A percentile compares a stretch with the other conserved stretches of the same genome.
phyloP scores from a whole-genome alignment of 208 protist species.

The Porcisia deanei region DNA sequence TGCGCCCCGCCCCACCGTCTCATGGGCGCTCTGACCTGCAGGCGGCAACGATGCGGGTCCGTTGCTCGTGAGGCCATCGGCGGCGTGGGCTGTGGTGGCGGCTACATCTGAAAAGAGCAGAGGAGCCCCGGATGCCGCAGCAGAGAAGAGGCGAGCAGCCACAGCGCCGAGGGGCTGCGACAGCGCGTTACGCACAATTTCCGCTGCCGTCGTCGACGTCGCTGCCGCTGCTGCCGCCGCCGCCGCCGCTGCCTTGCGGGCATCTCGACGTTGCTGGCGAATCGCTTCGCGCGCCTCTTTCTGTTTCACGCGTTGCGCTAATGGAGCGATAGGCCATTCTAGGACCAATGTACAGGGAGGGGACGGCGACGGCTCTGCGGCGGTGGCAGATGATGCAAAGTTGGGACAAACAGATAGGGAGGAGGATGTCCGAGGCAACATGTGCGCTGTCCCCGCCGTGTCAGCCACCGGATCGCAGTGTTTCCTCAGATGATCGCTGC shows the following conservation, averaged over 20 bases:
- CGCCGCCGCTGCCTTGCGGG: conserved; percentile 1
- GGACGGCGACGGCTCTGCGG: neutral
- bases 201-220: conserved; percentile 10
- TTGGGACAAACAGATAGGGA: neutral
- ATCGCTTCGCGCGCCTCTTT: conserved; percentile 11
- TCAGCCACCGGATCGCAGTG: neutral
- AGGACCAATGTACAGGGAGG: neutral
- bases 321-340: conserved; percentile 17
- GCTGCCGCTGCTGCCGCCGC: neutral
- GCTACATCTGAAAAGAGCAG: conserved; percentile 19
- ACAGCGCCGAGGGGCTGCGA: conserved; percentile 26
- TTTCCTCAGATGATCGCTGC: neutral
- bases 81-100: neutral
- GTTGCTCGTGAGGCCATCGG: neutral
- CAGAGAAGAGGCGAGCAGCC: conserved; percentile 27
- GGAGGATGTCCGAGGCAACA: neutral
- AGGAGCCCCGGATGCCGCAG: conserved; percentile 14
- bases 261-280: conserved; percentile 23
- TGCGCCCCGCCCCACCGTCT: neutral
- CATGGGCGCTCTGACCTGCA: neutral
- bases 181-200: conserved; percentile 24
- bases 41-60: too few relatives aligned
- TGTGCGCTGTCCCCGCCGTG: neutral
- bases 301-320: conserved; percentile 15
- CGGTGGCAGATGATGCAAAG: neutral